phyloP scores from a whole-genome alignment of 2,329 filamentous ascomycete species.

The Nemania diffusa region DNA sequence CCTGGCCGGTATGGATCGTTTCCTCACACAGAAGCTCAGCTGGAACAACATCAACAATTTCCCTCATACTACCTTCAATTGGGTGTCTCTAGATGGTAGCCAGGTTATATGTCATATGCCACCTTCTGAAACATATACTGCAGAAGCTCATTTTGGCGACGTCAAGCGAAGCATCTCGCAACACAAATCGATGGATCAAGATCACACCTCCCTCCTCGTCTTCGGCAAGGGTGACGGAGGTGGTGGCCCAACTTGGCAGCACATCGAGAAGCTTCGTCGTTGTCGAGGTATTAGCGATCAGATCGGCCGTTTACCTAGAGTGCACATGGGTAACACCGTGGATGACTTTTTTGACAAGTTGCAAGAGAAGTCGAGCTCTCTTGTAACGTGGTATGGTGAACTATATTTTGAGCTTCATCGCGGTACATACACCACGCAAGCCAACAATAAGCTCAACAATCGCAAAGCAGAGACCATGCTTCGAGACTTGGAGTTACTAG shows the following conservation, averaged over 20 bases:
- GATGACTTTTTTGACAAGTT: slow-evolving; percentile 93
- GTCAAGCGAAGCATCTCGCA: slow-evolving; percentile 88
- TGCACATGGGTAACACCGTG: slow-evolving; percentile 89
- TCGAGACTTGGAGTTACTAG: slow-evolving; percentile 86
- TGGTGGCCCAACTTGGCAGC: slow-evolving; percentile 92
- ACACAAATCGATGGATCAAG: slow-evolving; percentile 96
- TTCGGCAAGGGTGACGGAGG: slow-evolving; percentile 98
- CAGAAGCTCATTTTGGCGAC: slow-evolving; percentile 93
- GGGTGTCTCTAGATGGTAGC: slow-evolving; percentile 94
- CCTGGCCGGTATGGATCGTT: slow-evolving; percentile 93
- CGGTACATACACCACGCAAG: slow-evolving; percentile 96
- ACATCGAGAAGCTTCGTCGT: slow-evolving; percentile 92
- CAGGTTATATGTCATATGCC: slow-evolving; percentile 99
- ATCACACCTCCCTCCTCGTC: slow-evolving; percentile 87
- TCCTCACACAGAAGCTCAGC: slow-evolving; percentile 98
- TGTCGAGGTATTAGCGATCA: slow-evolving; percentile 93
- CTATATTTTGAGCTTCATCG: slow-evolving; percentile 98
- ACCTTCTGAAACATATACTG: slow-evolving; percentile 93
- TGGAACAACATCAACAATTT: slow-evolving; percentile 99
- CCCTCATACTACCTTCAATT: slow-evolving; percentile 98
- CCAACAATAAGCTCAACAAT: slow-evolving; percentile 97
- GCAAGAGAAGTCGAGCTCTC: slow-evolving; percentile 79
- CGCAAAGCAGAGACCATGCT: slow-evolving; percentile 85
- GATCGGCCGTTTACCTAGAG: slow-evolving; percentile 81
- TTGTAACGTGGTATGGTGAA: slow-evolving; percentile 97